Percentiles rank a stretch among this genome's conserved stretches.
These are phyloP conservation scores for Podospora pseudocomata DNA, from an alignment of 495 filamentous ascomycete species.

Conservation along the genomic window DNA sequence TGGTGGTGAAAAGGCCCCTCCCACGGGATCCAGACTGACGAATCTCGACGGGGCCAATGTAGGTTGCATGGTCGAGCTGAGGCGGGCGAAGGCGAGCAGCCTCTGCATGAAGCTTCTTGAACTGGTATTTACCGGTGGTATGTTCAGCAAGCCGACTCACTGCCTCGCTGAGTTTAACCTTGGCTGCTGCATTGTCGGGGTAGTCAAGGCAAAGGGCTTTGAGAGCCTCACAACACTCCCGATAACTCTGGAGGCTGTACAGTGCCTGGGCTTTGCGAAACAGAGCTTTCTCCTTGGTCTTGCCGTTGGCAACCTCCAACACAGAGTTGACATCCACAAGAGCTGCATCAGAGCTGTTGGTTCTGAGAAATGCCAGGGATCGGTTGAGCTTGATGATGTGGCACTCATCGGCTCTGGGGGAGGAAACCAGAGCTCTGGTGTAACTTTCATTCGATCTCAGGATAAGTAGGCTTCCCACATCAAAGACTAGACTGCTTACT, in stretches of 20 bases:
- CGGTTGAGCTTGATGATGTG: constrained; percentile 14
- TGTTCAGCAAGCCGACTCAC: background rate
- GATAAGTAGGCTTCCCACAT: background rate
- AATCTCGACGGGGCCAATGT: constrained; percentile 30
- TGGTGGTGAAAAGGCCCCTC: background rate
- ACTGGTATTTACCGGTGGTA: constrained; percentile 35
- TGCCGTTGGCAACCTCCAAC: background rate
- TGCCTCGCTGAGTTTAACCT: background rate
- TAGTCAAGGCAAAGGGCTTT: background rate
- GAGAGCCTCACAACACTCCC: constrained; percentile 28
- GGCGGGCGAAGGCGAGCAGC: constrained; percentile 34
- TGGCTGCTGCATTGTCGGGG: background rate
- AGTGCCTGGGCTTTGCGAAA: constrained; percentile 46
- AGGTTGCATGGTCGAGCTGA: constrained; percentile 48
- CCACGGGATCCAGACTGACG: constrained; percentile 24
- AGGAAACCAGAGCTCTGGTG: constrained; percentile 5
- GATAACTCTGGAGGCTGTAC: constrained; percentile 46
- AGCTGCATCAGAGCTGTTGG: constrained; percentile 11
- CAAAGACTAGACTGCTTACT: background rate
- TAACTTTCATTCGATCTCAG: background rate
- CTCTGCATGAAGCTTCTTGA: constrained; percentile 36
- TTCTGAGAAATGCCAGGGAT: constrained; percentile 10
- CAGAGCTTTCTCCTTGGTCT: constrained; percentile 41
- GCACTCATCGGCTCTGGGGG: constrained; percentile 8
- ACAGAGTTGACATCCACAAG: constrained; percentile 11